A percentile compares a stretch with the other conserved stretches of the same genome.
These are phyloP conservation scores for Piper longum DNA, from an alignment of 164 flowering plant species.

Conservation along the genomic window DNA sequence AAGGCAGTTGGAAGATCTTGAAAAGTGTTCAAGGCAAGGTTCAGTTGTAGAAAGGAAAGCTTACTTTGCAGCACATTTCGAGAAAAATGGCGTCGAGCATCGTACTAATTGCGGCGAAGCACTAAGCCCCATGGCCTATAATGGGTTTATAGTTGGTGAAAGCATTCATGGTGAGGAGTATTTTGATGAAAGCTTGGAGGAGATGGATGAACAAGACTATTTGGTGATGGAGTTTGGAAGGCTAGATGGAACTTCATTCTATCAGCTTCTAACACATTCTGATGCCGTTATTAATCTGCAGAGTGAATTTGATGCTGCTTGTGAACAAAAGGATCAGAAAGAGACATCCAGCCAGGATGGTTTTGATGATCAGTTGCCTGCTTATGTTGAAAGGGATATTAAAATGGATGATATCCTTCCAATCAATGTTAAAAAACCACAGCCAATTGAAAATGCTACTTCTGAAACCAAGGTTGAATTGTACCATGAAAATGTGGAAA, in stretches of 20 bases:
- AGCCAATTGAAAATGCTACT: neutral
- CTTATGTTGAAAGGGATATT: neutral
- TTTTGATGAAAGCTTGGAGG: conserved; percentile 25
- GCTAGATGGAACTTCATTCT: conserved; percentile 10
- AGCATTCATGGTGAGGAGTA: conserved; percentile 4
- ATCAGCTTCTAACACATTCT: conserved; percentile 16
- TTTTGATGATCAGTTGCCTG: neutral
- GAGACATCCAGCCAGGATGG: neutral
- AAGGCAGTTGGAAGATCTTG: conserved; percentile 74
- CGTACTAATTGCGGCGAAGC: conserved; percentile 21
- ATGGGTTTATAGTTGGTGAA: conserved; percentile 5
- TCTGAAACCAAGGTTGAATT: neutral
- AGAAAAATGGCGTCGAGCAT: conserved; percentile 22
- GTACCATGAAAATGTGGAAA: conserved; percentile 2
- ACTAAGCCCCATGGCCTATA: conserved; percentile 12
- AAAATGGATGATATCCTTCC: neutral
- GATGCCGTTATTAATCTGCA: neutral
- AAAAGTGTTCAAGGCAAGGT: conserved; percentile 66
- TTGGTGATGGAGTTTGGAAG: conserved; percentile 17
- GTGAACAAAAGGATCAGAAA: conserved; percentile 2
- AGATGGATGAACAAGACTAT: conserved; percentile 24
- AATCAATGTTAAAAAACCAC: neutral
- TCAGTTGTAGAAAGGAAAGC: conserved; percentile 77
- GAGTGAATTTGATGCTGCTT: neutral
- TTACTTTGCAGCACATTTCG: conserved; percentile 81